Base-by-base conservation (phyloP, 129 eudicot species). In the Flaveria brownii region DNA sequence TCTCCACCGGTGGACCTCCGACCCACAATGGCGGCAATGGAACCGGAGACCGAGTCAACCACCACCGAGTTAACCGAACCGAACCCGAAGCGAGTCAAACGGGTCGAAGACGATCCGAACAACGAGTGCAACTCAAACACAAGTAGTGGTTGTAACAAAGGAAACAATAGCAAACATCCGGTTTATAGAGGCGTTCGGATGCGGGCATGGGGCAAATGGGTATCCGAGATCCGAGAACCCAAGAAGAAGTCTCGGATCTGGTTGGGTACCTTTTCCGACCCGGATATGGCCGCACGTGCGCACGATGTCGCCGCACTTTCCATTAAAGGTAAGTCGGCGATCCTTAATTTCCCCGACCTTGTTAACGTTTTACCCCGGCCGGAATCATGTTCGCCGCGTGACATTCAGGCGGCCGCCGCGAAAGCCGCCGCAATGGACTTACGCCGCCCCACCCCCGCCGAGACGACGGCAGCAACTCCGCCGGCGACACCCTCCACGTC, bases 271-370 rank as follows among this genome's bases (percentile, higher is more conserved):
- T 92, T 92, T 78, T 63, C 89, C 10, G 86, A 80, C 73, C 91
- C 97, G 46, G 97, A 92, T 51, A 92, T 92, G 97, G 97, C 97
- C 4, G 97, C 97, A 49, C 95, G 97, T 47, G 97, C 97, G 28
- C 97, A 91, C 76, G 97, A 91, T 77, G 97, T 85, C 22, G 97
- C 96, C 10, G 97, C 96, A 50, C 80, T 87, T 15, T 82, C 88
- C 68, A 87, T 89, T 39, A 92, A 88, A 52, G 95, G 95, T 10
- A 76, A 43, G 46, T 41, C 94, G 13, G 95, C 97, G 42, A 75
- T 88, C 56, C 97, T 92, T 43, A 92, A 92, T 75, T 92, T 92
- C 85, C 97, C 97, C 2, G 82, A 92, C 10, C 89, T 92, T 7
- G 78, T 85, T 2, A 47, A 82, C 43, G 57, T 80, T 3, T 59